Base-by-base conservation (phyloP, 2,329 filamentous ascomycete genomes). In the Pestalotiopsis sp. region DNA sequence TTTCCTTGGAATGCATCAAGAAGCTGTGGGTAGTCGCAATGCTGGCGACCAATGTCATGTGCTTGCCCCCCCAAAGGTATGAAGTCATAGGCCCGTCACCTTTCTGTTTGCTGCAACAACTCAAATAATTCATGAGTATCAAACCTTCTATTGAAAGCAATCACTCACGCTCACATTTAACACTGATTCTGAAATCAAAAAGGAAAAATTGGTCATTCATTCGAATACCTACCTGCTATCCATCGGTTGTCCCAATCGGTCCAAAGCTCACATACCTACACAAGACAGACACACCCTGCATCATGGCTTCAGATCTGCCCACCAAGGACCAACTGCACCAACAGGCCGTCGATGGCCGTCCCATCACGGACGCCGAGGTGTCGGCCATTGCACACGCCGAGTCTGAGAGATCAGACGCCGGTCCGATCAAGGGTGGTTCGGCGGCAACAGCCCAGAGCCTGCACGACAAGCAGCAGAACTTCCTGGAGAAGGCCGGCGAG, bases 401-500 rank as follows among this genome's bases (percentile, higher is more conserved):
- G 70, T 71, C 71, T 45, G 74, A 76, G 52, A 65, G 76, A 65
- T 78, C 77, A n/a, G 75, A 75, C 13, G 71, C 72, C 61, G 77
- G 76, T 0, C 74, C 76, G 36, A 74, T 79, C 67, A 78, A 78
- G 61, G 78, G 77, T 61, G 78, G 79, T 1, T 68, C 75, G 2
- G 78, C 78, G 1, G 77, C 78, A 4, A 76, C 73, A 4, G 78
- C 78, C 0, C 78, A 80, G 70, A 77, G 77, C 69, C 68, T 77
- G 68, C 76, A 79, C 67, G 76, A 77, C 70, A 76, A 72, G 63
- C 78, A 79, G 69, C 74, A 78, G 67, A 78, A 78, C 69, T 79
- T 79, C 67, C 58, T 77, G 20, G 73, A 70, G 12, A 75, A 73
- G 57, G 76, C 77, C 1, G 74, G 75, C 31, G 75, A 77, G 7